Percentiles rank a stretch among this genome's conserved stretches.
phyloP scores from a whole-genome alignment of 257 asterid species.

The Thymus quinquecostatus region DNA sequence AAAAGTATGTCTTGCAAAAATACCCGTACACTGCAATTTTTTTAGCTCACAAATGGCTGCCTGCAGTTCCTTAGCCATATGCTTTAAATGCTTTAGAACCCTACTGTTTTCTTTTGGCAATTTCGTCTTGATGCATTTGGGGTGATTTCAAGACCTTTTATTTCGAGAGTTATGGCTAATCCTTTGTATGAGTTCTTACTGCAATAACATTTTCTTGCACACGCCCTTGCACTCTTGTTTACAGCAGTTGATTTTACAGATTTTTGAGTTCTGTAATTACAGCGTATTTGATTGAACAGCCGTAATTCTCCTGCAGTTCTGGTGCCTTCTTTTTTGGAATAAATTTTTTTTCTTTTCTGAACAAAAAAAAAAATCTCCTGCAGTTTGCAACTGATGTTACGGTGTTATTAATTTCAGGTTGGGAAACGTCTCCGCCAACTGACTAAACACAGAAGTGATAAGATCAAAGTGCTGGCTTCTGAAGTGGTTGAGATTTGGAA shows the following conservation, averaged over 20 bases:
- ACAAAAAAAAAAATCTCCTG: background rate
- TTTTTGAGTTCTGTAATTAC: background rate
- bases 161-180: background rate
- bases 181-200: background rate
- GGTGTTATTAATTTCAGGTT: constrained; percentile 49
- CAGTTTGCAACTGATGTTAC: background rate
- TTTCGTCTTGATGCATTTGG: constrained; percentile 9
- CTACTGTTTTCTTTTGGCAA: background rate
- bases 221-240: background rate
- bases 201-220: background rate
- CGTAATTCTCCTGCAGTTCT: background rate
- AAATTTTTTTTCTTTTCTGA: no score
- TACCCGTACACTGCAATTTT: background rate
- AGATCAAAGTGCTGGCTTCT: constrained; percentile 76
- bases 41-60: background rate
- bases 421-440: constrained; percentile 87
- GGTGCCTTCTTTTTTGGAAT: no score
- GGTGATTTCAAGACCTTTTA: background rate
- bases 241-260: constrained; percentile 6
- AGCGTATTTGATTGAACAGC: background rate
- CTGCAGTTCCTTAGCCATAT: background rate
- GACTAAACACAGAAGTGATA: constrained; percentile 79
- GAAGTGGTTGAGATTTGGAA: constrained; percentile 90
- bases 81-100: no score
- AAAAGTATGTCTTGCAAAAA: background rate